phyloP scores from a whole-genome alignment of 2,329 filamentous ascomycete genomes.

The Fusarium virguliforme region DNA sequence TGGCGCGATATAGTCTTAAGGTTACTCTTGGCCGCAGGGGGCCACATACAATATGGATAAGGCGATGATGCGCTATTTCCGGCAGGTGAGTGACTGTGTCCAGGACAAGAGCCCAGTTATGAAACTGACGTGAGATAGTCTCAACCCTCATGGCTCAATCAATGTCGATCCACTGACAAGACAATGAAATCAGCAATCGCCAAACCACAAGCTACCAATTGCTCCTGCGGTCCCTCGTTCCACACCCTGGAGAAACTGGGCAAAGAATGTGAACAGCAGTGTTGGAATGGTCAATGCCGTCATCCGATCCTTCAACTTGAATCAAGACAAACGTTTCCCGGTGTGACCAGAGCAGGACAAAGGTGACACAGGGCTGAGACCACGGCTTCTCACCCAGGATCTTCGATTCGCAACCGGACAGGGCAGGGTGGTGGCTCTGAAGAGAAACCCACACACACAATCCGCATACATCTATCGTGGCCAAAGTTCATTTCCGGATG shows the following conservation, averaged over 20 bases:
- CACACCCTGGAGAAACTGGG: not conserved
- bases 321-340: slow-evolving; percentile 23
- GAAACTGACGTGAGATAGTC: slow-evolving; percentile 22
- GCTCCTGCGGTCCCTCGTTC: not conserved
- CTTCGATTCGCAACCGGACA: slow-evolving; percentile 24
- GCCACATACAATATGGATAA: slow-evolving; percentile 7
- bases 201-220: not conserved
- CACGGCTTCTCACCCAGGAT: slow-evolving; percentile 1
- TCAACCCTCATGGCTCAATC: slow-evolving; percentile 14
- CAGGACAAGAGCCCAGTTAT: not conserved
- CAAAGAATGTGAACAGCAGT: slow-evolving; percentile 25
- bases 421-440: not conserved
- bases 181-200: slow-evolving; percentile 14
- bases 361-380: slow-evolving; percentile 33
- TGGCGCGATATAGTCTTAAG: slow-evolving; percentile 18
- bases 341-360: slow-evolving; percentile 1
- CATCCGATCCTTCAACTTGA: slow-evolving; percentile 18
- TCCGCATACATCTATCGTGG: slow-evolving; percentile 1
- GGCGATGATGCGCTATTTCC: slow-evolving; percentile 1
- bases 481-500: slow-evolving; percentile 2
- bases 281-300: slow-evolving; percentile 37
- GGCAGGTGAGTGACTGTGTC: slow-evolving; percentile 7
- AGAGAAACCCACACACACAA: slow-evolving; percentile 1
- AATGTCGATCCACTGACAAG: slow-evolving; percentile 18
- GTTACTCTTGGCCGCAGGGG: slow-evolving; percentile 6